Percentiles rank a stretch among this genome's conserved stretches.
Evolutionary conservation across 129 eudicot species (phyloP).

Genomic region (Calendula officinalis): DNA sequence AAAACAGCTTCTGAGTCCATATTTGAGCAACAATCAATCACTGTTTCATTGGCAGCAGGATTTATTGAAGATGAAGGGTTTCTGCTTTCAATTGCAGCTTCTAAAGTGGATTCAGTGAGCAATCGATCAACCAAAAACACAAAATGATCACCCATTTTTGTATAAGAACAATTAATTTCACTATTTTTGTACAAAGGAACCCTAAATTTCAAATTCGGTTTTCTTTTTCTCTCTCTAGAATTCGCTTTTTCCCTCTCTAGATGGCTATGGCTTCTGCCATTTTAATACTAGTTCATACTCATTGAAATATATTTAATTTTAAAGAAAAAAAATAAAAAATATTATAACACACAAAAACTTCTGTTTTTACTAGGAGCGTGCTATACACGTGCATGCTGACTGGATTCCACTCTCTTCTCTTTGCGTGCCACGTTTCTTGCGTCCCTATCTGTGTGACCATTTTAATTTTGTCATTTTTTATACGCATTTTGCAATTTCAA

Average conservation of each 20-base stretch:
- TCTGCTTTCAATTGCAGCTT: constrained; percentile 83
- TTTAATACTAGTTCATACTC: constrained; percentile 2
- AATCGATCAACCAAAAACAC: constrained; percentile 89
- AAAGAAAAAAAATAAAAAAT: background rate
- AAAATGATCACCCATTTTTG: constrained; percentile 87
- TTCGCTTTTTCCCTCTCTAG: constrained; percentile 6
- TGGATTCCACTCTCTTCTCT: constrained; percentile 8
- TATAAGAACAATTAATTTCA: constrained; percentile 1
- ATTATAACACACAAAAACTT: background rate
- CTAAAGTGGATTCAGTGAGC: constrained; percentile 88
- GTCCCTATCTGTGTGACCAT: background rate
- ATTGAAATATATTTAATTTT: background rate
- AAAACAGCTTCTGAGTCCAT: constrained; percentile 26
- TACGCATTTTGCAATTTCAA: too few species aligned
- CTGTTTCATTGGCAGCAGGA: constrained; percentile 13
- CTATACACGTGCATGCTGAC: constrained; percentile 13
- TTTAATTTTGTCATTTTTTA: background rate
- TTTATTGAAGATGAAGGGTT: constrained; percentile 34
- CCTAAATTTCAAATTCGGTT: background rate
- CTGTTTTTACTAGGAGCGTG: background rate
- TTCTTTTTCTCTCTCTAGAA: background rate
- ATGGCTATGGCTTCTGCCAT: constrained; percentile 21
- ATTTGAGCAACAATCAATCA: constrained; percentile 38
- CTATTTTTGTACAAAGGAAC: background rate
- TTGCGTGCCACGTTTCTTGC: constrained; percentile 26